Evolutionary conservation across 2,329 filamentous ascomycete species (phyloP).

Genomic region (Sarocladium kiliense): DNA sequence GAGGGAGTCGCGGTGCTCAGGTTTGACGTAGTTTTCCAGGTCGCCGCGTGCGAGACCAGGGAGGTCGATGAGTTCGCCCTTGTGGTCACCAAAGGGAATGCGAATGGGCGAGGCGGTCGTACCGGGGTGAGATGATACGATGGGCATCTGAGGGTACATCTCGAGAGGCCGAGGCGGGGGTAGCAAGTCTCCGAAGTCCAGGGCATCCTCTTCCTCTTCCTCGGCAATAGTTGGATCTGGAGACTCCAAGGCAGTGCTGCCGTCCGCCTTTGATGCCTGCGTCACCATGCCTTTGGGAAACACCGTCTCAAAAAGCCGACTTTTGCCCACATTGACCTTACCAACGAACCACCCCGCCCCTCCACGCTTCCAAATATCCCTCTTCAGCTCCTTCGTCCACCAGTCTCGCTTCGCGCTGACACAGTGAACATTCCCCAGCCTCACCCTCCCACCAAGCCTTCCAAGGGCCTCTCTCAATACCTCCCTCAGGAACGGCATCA

Average conservation of each 20-base stretch:
- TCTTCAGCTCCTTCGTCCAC: slow-evolving; percentile 86
- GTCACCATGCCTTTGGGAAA: slow-evolving; percentile 70
- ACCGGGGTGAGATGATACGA: slow-evolving; percentile 81
- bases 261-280: slow-evolving; percentile 8
- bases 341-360: slow-evolving; percentile 94
- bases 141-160: slow-evolving; percentile 76
- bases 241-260: neutral
- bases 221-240: slow-evolving; percentile 15
- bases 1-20: slow-evolving; percentile 55
- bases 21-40: slow-evolving; percentile 65
- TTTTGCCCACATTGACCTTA: slow-evolving; percentile 98
- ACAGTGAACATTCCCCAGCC: slow-evolving; percentile 81
- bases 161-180: slow-evolving; percentile 71
- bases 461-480: slow-evolving; percentile 75
- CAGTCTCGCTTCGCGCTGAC: slow-evolving; percentile 83
- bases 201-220: slow-evolving; percentile 22
- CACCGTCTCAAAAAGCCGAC: slow-evolving; percentile 78
- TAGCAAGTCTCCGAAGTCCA: slow-evolving; percentile 54
- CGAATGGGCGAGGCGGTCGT: slow-evolving; percentile 95
- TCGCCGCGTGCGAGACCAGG: slow-evolving; percentile 75
- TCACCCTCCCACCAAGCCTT: slow-evolving; percentile 58
- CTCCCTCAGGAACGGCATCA: slow-evolving; percentile 80
- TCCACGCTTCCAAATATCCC: slow-evolving; percentile 77
- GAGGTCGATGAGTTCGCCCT: slow-evolving; percentile 88
- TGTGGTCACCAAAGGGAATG: slow-evolving; percentile 79